phyloP scores from a whole-genome alignment of 2,329 filamentous ascomycete genomes.

The Gaeumannomyces tritici region DNA sequence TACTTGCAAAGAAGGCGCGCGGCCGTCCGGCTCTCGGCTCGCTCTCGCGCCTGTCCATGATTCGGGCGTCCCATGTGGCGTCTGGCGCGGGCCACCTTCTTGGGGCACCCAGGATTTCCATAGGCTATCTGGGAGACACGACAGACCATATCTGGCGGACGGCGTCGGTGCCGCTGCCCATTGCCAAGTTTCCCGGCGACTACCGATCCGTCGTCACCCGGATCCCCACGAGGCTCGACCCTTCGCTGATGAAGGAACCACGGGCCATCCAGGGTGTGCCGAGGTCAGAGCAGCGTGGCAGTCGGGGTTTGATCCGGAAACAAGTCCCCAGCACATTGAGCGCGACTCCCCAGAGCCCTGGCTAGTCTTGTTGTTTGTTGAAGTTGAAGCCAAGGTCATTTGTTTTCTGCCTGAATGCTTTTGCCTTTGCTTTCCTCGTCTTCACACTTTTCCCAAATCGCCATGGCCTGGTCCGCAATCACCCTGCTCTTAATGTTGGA shows the following conservation, averaged over 20 bases:
- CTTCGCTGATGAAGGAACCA: conserved; percentile 83
- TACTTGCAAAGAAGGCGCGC: conserved; percentile 63
- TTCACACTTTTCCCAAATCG: too few species aligned
- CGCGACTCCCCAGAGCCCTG: conserved; percentile 11
- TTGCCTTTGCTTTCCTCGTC: not conserved
- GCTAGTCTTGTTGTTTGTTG: not conserved
- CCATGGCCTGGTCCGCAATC: not conserved
- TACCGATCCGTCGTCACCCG: conserved; percentile 52
- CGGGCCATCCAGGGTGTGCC: conserved; percentile 85
- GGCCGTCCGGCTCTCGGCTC: conserved; percentile 57
- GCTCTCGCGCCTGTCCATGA: conserved; percentile 50
- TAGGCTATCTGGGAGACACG: conserved; percentile 60
- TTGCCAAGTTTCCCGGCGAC: conserved; percentile 51
- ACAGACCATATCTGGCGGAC: conserved; percentile 75
- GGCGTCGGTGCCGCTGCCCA: conserved; percentile 49
- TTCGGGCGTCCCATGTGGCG: conserved; percentile 45
- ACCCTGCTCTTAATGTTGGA: not conserved
- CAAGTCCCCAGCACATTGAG: conserved; percentile 35
- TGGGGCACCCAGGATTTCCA: conserved; percentile 26
- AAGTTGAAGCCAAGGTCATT: not conserved
- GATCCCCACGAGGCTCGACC: conserved; percentile 76
- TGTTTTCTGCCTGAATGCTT: not conserved
- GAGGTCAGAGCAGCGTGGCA: conserved; percentile 41
- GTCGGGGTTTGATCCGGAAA: conserved; percentile 42
- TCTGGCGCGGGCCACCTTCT: conserved; percentile 17